Base-by-base conservation (phyloP, 306 rosid species). In the Quercus cerris region DNA sequence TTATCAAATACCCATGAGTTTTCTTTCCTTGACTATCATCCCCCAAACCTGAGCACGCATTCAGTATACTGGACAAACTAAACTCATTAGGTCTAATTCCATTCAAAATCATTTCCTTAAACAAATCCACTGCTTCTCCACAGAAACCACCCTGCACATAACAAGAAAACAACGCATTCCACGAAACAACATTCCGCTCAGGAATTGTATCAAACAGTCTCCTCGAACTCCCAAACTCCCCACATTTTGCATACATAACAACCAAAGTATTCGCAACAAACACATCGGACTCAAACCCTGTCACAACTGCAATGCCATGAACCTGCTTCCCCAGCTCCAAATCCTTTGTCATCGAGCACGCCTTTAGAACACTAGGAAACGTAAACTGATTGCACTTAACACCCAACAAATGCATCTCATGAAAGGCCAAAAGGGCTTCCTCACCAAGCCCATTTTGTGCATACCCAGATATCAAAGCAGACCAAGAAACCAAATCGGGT, bases 161-260 rank as follows among this genome's bases (percentile, higher is more conserved):
- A 84, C 94, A 91, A 61, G 97, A 92, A 81, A 94, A 85, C 84
- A 94, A 77, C 0, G 90, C 90, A 77, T 93, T 93, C 97, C 97
- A 93, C 1, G 94, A 91, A 52, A 94, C 90, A 72, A 94, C 95
- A 81, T 81, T 86, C 30, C 78, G 80, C 38, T 80, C 89, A 2
- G 66, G 74, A 80, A 90, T 90, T n/a, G 62, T 71, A 38, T 89
- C 86, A 68, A 93, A 94, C 73, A 89, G 73, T 62, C 70, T 91
- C 87, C 86, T 88, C 14, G 93, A 90, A 80, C 89, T 95, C 38
- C 82, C 85, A 52, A 93, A 85, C 73, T 87, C 84, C 73, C 91
- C 89, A 17, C 94, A 90, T 77, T 89, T 94, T 0, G 97, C 90
- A 71, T 93, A 94, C 97, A 93, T 85, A 30, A 89, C 91, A 82